Percentiles rank a stretch among this genome's conserved stretches.
phyloP scores from a whole-genome alignment of 352 stramenopile species.

The Globisporangium splendens region DNA sequence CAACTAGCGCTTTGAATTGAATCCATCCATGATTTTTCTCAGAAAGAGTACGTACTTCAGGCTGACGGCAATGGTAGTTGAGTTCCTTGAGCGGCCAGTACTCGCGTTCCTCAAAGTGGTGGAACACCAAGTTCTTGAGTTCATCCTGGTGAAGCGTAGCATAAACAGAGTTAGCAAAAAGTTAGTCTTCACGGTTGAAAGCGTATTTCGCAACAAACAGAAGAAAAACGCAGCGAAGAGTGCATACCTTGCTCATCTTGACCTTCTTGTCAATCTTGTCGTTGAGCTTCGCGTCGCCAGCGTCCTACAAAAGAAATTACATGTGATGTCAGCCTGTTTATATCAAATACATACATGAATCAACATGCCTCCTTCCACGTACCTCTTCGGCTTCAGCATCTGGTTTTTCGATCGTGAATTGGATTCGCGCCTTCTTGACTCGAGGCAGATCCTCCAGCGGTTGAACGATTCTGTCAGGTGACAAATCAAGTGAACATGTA shows the following conservation, averaged over 20 bases:
- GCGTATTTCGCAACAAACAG: neutral
- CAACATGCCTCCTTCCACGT: conserved; percentile 5
- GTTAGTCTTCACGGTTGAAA: neutral
- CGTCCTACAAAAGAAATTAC: conserved; percentile 28
- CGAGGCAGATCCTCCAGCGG: conserved; percentile 67
- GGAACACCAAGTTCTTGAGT: conserved; percentile 85
- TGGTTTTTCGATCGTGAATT: conserved; percentile 82
- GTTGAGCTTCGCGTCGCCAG: conserved; percentile 45
- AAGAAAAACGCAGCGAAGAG: too few relatives aligned
- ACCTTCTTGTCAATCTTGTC: conserved; percentile 84
- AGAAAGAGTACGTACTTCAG: conserved; percentile 46
- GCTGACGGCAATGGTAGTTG: conserved; percentile 84
- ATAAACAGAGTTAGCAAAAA: conserved; percentile 1
- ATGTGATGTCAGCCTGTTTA: conserved; percentile 4
- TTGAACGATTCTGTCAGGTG: conserved; percentile 52
- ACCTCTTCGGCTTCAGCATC: conserved; percentile 68
- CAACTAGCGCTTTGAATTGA: neutral
- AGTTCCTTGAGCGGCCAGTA: conserved; percentile 88
- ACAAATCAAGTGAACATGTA: neutral
- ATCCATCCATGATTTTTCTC: too few relatives aligned
- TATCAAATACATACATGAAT: neutral
- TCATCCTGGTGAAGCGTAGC: conserved; percentile 73
- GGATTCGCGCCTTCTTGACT: conserved; percentile 76
- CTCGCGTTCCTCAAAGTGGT: conserved; percentile 85
- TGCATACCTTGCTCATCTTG: conserved; percentile 85